Evolutionary conservation across 2,329 filamentous ascomycete species (phyloP), one percentile per base, ranked within the genome.

Genomic region (Cladosporium colombiae): DNA sequence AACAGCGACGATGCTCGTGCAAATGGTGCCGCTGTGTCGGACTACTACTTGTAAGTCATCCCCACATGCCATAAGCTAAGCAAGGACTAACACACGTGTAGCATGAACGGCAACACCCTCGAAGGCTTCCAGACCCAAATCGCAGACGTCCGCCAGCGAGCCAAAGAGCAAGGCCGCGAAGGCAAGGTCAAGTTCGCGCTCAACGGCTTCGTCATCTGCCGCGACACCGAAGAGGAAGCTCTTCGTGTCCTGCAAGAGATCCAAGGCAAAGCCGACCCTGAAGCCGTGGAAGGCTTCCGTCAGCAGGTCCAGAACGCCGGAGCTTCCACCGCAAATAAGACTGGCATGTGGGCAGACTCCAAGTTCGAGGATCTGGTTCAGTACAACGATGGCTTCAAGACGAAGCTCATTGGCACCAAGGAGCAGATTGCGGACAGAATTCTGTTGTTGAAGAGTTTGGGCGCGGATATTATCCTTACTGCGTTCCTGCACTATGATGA

Each of bases 311-410:
- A 83, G 69, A 82, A 84, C 65, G 83, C 83, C 2, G 83, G 83
- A 7, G 78, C 80, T 0, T 80, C 78, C 16, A 83, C 83, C 0
- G 68, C 68, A 0, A 81, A 82, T 62, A 83, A 82, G 72, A 80
- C 77, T 55, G 83, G 82, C 50, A 85, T 85, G 83, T 85, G 83
- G 83, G 82, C 83, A 8, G 76, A 83, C 56, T 81, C 77, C 69
- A 82, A 81, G 68, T 81, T 85, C 49, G 80, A 85, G 59, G 83
- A 85, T 69, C 70, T 85, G 63, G 81, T 85, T 33, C 83, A 85
- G 74, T 85, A 85, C 68, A 85, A 85, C 55, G 83, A 85, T 70
- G 83, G 83, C 1, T 85, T 85, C 74, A 85, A 84, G 75, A 84
- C 83, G 3, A 85, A 84, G 72, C 70, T 85, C 29, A 83, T 84